phyloP scores from a whole-genome alignment of 345 rosid genomes.

The Murraya paniculata region DNA sequence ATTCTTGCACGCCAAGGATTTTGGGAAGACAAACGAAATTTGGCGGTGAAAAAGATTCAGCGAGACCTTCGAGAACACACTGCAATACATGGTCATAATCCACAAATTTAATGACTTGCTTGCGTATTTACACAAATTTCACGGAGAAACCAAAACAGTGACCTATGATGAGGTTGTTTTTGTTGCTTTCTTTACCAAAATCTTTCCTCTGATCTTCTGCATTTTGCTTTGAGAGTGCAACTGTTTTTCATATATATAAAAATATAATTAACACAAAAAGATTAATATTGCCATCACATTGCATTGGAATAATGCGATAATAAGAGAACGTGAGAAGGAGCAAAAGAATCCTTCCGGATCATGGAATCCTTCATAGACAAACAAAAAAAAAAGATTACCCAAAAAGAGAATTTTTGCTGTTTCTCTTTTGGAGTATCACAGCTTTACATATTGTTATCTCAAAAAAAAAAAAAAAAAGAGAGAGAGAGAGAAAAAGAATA shows the following conservation, averaged over 20 bases:
- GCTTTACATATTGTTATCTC: neutral
- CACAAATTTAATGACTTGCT: neutral
- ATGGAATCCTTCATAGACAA: neutral
- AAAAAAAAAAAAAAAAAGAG: neutral
- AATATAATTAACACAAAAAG: neutral
- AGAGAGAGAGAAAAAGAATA: too few relatives aligned
- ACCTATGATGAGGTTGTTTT: neutral
- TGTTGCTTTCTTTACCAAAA: neutral
- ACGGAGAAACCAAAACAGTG: neutral
- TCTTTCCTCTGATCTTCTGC: neutral
- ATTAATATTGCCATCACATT: neutral
- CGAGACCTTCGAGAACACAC: neutral
- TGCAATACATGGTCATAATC: too few relatives aligned
- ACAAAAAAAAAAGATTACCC: neutral
- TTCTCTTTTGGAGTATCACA: neutral
- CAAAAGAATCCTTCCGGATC: too few relatives aligned
- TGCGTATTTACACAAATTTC: neutral
- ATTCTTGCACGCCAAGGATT: slow-evolving; percentile 22
- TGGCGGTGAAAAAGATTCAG: neutral
- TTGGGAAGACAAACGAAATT: slow-evolving; percentile 8
- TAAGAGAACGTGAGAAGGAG: neutral
- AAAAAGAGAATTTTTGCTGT: neutral
- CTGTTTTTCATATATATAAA: too few relatives aligned
- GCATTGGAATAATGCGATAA: neutral
- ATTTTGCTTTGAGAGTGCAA: too few relatives aligned